Conservation (phyloP, 2,329 filamentous ascomycete genomes). For the Fusarium piperis region DNA sequence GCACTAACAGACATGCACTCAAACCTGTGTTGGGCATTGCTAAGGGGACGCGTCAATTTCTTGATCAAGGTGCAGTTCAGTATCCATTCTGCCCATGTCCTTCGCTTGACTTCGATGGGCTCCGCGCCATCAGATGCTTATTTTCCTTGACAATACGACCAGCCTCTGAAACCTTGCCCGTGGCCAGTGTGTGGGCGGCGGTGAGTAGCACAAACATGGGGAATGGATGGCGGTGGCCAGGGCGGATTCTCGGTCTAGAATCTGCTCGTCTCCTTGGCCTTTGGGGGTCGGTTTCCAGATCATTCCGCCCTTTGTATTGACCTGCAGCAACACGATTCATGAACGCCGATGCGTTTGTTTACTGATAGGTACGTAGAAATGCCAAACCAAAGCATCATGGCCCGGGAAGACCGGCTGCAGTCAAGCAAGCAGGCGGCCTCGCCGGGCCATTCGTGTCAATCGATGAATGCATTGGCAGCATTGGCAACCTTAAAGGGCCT, state of each 20-base stretch:
- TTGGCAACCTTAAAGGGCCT: background rate
- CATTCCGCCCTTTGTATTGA: constrained; percentile 5
- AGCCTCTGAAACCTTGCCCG: background rate
- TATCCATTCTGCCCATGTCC: constrained; percentile 18
- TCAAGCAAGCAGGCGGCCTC: constrained; percentile 22
- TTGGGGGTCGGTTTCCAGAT: constrained; percentile 13
- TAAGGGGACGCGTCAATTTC: constrained; percentile 28
- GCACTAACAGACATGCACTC: constrained; percentile 39
- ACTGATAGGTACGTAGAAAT: background rate
- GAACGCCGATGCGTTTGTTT: background rate
- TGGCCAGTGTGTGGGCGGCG: constrained; percentile 12
- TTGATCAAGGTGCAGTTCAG: background rate
- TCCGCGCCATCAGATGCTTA: constrained; percentile 35
- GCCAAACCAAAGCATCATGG: background rate
- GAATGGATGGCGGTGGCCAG: constrained; percentile 16
- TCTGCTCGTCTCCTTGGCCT: background rate
- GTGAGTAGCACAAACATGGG: constrained; percentile 6
- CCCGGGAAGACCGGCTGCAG: background rate
- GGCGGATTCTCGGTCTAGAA: background rate
- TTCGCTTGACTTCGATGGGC: constrained; percentile 43
- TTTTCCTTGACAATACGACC: constrained; percentile 29
- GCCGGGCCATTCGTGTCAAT: constrained; percentile 9
- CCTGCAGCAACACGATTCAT: constrained; percentile 14
- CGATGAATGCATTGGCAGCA: constrained; percentile 1
- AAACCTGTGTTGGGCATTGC: constrained; percentile 32